Percentiles rank a stretch among this genome's conserved stretches.
Conservation (phyloP, 805 yeast genomes). For the Wickerhamomyces queroliae region DNA sequence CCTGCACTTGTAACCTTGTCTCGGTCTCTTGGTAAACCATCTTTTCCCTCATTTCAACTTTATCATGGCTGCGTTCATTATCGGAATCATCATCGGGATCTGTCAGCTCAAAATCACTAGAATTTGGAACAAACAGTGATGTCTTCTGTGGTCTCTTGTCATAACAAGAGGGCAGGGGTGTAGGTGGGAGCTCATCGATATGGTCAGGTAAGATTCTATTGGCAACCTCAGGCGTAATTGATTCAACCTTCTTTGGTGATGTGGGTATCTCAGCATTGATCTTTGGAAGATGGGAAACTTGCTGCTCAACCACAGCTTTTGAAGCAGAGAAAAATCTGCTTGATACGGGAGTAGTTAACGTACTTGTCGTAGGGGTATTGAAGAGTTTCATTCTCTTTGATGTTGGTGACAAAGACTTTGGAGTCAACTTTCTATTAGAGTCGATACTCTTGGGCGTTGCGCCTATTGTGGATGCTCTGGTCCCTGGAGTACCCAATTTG, state of each 20-base stretch:
- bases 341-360: constrained; percentile 4
- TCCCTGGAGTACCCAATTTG: not conserved
- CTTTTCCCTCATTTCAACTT: not conserved
- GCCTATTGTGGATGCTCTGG: not conserved
- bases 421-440: not conserved
- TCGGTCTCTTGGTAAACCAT: not conserved
- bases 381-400: constrained; percentile 16
- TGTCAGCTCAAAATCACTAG: constrained; percentile 23
- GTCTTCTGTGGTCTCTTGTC: not conserved
- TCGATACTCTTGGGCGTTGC: not conserved
- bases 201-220: not conserved
- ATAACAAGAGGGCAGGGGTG: too few relatives aligned
- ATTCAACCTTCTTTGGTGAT: too few relatives aligned
- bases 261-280: too few relatives aligned
- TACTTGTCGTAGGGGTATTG: not conserved
- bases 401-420: constrained; percentile 13
- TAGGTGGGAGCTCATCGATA: not conserved
- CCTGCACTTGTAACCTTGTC: too few relatives aligned
- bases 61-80: not conserved
- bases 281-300: too few relatives aligned
- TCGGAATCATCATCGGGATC: constrained; percentile 17
- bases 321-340: constrained; percentile 10
- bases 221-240: too few relatives aligned
- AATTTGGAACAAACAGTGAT: not conserved
- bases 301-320: not conserved